Conservation (phyloP, 768 basidiomycete species). For the Podaxis rugospora region DNA sequence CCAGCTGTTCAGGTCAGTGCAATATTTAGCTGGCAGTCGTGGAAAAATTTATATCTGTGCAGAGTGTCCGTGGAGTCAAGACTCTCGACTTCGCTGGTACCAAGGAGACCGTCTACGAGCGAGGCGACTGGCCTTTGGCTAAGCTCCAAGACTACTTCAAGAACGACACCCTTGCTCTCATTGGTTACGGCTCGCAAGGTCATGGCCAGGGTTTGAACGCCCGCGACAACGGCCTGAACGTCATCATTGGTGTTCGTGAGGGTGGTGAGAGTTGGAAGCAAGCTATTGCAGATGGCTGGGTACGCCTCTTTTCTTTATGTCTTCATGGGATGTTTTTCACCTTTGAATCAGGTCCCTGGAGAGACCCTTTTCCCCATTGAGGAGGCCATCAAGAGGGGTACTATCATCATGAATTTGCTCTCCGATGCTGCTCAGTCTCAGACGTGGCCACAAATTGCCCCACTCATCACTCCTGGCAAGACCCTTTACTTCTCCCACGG, state of each 20-base stretch:
- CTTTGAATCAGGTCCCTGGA: conserved; percentile 68
- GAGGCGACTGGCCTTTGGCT: conserved; percentile 94
- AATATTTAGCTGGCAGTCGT: not conserved
- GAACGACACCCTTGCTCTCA: conserved; percentile 97
- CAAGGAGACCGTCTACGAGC: conserved; percentile 92
- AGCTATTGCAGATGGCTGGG: conserved; percentile 95
- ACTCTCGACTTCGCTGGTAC: conserved; percentile 96
- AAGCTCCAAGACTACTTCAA: conserved; percentile 99
- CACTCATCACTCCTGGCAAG: conserved; percentile 99
- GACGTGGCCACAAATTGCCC: conserved; percentile 86
- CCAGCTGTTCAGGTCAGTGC: conserved; percentile 29
- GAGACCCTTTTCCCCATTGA: conserved; percentile 98
- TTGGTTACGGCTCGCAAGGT: conserved; percentile 98
- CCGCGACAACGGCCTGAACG: conserved; percentile 97
- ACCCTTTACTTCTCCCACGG: conserved; percentile 99
- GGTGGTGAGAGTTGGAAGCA: conserved; percentile 96
- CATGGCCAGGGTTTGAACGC: conserved; percentile 99
- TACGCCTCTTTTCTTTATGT: conserved; percentile 26
- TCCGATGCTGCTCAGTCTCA: conserved; percentile 99
- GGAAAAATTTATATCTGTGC: conserved; percentile 7
- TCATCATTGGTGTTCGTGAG: conserved; percentile 97
- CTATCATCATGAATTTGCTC: conserved; percentile 99
- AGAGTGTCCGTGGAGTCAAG: conserved; percentile 80
- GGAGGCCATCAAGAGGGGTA: conserved; percentile 92
- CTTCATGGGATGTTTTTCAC: conserved; percentile 1